Evolutionary conservation across 768 basidiomycete species (phyloP).

Genomic region (Stropharia rugosoannulata): DNA sequence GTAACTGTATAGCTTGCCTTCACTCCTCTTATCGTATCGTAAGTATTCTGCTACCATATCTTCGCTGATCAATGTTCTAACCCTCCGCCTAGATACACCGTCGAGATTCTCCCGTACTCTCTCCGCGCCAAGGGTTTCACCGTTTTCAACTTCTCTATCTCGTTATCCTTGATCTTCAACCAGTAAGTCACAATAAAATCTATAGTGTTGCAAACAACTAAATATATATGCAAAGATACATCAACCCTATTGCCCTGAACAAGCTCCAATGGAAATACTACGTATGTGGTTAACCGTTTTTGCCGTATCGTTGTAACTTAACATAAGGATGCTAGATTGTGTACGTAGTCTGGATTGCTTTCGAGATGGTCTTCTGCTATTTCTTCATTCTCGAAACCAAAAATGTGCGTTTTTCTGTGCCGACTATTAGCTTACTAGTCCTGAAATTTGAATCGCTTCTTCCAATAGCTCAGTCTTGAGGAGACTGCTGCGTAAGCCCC

Average conservation of each 20-base stretch:
- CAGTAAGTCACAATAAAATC: constrained; percentile 29
- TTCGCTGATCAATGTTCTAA: background rate
- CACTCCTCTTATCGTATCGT: constrained; percentile 34
- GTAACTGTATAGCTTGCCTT: constrained; percentile 26
- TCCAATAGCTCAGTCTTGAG: constrained; percentile 48
- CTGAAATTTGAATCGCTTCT: background rate
- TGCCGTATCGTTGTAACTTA: background rate
- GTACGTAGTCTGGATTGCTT: constrained; percentile 55
- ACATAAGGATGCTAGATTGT: constrained; percentile 27
- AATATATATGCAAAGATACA: constrained; percentile 34
- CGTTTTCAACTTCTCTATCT: constrained; percentile 61
- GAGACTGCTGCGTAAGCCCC: constrained; percentile 53
- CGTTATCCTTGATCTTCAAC: constrained; percentile 67
- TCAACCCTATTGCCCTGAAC: constrained; percentile 43
- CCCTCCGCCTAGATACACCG: constrained; percentile 23
- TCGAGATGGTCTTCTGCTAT: constrained; percentile 52
- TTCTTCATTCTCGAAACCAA: constrained; percentile 58
- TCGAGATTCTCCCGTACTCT: constrained; percentile 29
- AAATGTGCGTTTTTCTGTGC: constrained; percentile 20
- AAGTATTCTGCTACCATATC: constrained; percentile 4
- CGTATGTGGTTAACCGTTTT: constrained; percentile 26
- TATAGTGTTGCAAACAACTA: background rate
- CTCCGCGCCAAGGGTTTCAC: constrained; percentile 72
- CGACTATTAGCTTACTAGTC: background rate
- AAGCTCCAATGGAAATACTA: constrained; percentile 65